Evolutionary conservation across 768 basidiomycete genomes (phyloP).

Genomic region (Rhizopogon vinicolor): DNA sequence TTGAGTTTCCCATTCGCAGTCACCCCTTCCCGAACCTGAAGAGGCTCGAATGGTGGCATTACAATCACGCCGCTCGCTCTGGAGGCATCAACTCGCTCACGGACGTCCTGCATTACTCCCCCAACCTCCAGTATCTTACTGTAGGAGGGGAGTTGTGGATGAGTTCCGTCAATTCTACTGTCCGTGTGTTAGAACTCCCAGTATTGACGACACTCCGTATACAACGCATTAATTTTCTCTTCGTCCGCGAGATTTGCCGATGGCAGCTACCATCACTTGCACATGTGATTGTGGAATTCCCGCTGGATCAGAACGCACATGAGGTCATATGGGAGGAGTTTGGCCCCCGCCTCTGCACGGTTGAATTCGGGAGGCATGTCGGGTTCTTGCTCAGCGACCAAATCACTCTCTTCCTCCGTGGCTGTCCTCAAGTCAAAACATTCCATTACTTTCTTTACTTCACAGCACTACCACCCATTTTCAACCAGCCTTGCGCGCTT

Average conservation of each 20-base stretch:
- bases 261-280: conserved; percentile 54
- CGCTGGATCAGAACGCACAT: conserved; percentile 32
- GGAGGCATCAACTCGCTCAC: conserved; percentile 63
- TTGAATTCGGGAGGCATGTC: conserved; percentile 57
- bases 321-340: conserved; percentile 45
- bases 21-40: conserved; percentile 46
- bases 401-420: conserved; percentile 40
- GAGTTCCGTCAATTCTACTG: conserved; percentile 13
- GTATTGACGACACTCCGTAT: conserved; percentile 52
- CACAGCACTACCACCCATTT: conserved; percentile 28
- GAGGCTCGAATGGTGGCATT: conserved; percentile 69
- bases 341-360: conserved; percentile 43
- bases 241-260: conserved; percentile 41
- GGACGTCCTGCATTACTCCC: conserved; percentile 46
- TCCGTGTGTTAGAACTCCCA: conserved; percentile 34
- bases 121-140: conserved; percentile 55
- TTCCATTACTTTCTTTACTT: conserved; percentile 57
- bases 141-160: conserved; percentile 42
- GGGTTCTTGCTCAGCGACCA: conserved; percentile 49
- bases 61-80: conserved; percentile 48
- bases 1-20: conserved; percentile 48
- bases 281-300: conserved; percentile 48
- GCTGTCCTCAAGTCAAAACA: conserved; percentile 41
- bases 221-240: conserved; percentile 40
- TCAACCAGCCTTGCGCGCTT: conserved; percentile 28